Conservation (phyloP, 768 basidiomycete genomes). For the Amanita phalloides region DNA sequence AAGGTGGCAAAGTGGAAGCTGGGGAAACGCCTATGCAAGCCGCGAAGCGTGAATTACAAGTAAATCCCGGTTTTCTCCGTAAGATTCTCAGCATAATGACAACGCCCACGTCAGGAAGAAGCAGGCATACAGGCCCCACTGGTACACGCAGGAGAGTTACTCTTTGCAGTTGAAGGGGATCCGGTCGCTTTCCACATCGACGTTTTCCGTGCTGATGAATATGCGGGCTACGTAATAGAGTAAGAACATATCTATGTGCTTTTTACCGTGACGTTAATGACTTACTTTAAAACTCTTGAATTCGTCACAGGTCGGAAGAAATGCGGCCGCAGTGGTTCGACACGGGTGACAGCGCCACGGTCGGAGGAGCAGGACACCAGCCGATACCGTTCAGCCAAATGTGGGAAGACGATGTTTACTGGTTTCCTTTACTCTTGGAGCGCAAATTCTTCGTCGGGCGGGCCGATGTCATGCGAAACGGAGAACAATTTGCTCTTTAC, state of each 20-base stretch:
- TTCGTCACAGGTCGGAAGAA: slow-evolving; percentile 58
- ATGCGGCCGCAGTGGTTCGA: slow-evolving; percentile 83
- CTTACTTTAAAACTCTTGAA: neutral
- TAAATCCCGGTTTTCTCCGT: slow-evolving; percentile 10
- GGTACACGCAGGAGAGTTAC: slow-evolving; percentile 49
- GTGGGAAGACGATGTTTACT: slow-evolving; percentile 54
- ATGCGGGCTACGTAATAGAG: slow-evolving; percentile 56
- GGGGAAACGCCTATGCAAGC: slow-evolving; percentile 61
- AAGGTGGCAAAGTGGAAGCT: slow-evolving; percentile 70
- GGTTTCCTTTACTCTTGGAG: slow-evolving; percentile 53
- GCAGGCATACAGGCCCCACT: slow-evolving; percentile 61
- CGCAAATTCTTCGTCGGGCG: slow-evolving; percentile 31
- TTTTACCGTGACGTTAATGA: neutral
- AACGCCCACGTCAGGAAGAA: slow-evolving; percentile 54
- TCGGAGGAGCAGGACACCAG: slow-evolving; percentile 11
- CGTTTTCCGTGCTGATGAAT: slow-evolving; percentile 55
- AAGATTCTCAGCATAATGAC: neutral
- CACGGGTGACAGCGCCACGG: slow-evolving; percentile 10
- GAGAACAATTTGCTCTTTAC: slow-evolving; percentile 18
- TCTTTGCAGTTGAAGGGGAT: slow-evolving; percentile 45
- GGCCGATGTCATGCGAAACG: slow-evolving; percentile 29
- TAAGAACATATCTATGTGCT: slow-evolving; percentile 21
- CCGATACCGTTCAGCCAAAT: slow-evolving; percentile 51
- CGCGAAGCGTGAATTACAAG: slow-evolving; percentile 67
- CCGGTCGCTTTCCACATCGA: slow-evolving; percentile 65